Base-by-base conservation (phyloP, 2,329 filamentous ascomycete species). In the Paecilomyces sp. region DNA sequence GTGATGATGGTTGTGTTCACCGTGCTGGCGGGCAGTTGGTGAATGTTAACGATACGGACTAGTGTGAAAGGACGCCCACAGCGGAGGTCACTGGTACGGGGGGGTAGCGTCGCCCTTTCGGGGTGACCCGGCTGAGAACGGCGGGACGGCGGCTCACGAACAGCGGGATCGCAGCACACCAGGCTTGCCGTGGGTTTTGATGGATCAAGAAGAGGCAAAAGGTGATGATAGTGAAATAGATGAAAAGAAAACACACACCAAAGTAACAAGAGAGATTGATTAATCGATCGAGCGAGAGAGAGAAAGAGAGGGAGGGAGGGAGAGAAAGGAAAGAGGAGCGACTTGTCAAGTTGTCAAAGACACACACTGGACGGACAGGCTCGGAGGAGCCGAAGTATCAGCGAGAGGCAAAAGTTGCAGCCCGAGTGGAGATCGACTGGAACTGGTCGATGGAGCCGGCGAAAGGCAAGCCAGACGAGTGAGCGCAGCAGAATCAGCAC, bases 271-370 rank as follows among this genome's bases (percentile, higher is more conserved):
- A 22, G 22, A 22, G 22, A 22, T 22, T 22, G 22, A 22, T 22
- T 22, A 22, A 22, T 22, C 22, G 22, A 22, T 22, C 22, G 22
- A 22, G 22, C 22, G 22, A 22, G 22, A 18, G 7, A 41, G 36
- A n/a, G 11, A 41, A n/a, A n/a, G 15, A 7, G n/a, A 6, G 36
- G 18, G 51, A 53, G 51, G 41, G 13, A n/a, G 41, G 41, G 12
- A 53, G 25, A 22, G 51, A 25, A 24, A 24, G 28, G 18, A 33
- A 56, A 34, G 61, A 58, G 61, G 65, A 62, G 64, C 65, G 66
- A 66, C 56, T 54, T 60, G 60, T 59, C 58, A 47, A 47, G 22
- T 30, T 25, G 24, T 53, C 24, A n/a, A 53, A 18, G 18, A 33
- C 12, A 28, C 13, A 28, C 25, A 4, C n/a, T 28, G 28, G 28